These are phyloP conservation scores for Syzygium aromaticum DNA, from an alignment of 345 rosid genomes.

Conservation along the genomic window DNA sequence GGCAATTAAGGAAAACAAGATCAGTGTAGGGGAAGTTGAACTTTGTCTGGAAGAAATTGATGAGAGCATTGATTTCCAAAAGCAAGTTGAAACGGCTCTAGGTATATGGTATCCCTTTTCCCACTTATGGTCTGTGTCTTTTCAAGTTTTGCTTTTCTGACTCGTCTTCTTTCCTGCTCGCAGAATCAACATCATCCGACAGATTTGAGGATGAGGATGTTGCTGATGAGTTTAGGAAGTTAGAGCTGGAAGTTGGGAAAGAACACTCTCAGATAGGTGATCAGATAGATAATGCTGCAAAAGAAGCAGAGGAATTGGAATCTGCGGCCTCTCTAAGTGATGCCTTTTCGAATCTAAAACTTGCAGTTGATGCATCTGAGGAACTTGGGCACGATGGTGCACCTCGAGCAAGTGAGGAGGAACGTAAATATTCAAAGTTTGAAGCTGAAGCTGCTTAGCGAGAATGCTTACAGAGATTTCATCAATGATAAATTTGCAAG, in stretches of 20 bases:
- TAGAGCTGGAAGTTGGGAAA: constrained; percentile 53
- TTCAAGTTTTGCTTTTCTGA: constrained; percentile 1
- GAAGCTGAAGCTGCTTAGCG: constrained; percentile 2
- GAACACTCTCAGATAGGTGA: constrained; percentile 12
- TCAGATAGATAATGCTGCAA: neutral
- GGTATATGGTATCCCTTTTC: constrained; percentile 26
- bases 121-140: neutral
- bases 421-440: neutral
- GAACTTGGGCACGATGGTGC: neutral
- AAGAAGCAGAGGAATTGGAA: constrained; percentile 14
- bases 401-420: neutral
- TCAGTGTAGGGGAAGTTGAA: constrained; percentile 73
- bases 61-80: constrained; percentile 59
- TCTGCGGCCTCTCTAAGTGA: constrained; percentile 34
- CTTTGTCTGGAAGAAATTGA: constrained; percentile 65
- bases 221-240: constrained; percentile 61
- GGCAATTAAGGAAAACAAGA: constrained; percentile 56
- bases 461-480: neutral
- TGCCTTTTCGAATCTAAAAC: constrained; percentile 50
- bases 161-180: neutral
- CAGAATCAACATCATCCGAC: constrained; percentile 37
- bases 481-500: neutral
- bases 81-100: constrained; percentile 56
- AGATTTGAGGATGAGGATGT: constrained; percentile 62
- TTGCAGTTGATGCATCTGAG: constrained; percentile 24